Percentiles rank a stretch among this genome's conserved stretches.
These are phyloP conservation scores for Tieghemostelium lacteum DNA, from an alignment of 78 protist species.

Conservation along the genomic window DNA sequence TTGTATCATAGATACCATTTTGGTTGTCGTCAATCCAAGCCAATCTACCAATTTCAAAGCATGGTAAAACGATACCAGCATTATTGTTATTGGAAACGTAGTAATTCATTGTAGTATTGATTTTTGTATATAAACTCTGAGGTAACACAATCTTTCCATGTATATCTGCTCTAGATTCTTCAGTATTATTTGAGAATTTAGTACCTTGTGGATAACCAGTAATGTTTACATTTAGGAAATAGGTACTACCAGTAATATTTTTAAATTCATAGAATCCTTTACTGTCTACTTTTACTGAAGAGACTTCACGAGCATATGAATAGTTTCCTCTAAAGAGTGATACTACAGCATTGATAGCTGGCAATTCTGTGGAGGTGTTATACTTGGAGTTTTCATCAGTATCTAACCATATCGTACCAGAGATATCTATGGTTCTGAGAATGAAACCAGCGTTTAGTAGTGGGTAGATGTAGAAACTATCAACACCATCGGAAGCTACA, in stretches of 20 bases:
- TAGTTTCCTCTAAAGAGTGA: neutral
- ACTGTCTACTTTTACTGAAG: neutral
- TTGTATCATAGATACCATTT: conserved; percentile 47
- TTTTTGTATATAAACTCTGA: neutral
- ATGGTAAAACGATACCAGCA: conserved; percentile 42
- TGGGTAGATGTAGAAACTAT: neutral
- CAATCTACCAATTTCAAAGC: conserved; percentile 21
- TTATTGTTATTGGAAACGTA: neutral
- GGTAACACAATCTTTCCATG: neutral
- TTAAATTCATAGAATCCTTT: conserved; percentile 41
- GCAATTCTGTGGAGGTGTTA: conserved; percentile 15
- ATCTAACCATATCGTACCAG: conserved; percentile 1
- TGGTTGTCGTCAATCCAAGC: conserved; percentile 40
- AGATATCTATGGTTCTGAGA: conserved; percentile 10
- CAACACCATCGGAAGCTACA: neutral
- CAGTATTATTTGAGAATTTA: neutral
- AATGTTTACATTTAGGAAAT: neutral
- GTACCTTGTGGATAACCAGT: neutral
- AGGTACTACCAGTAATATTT: conserved; percentile 10
- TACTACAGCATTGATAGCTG: conserved; percentile 21
- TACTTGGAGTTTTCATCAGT: neutral
- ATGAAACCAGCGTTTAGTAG: conserved; percentile 36
- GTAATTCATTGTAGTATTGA: neutral
- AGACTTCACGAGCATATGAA: too few species aligned
- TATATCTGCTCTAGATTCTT: neutral